phyloP scores from a whole-genome alignment of 257 asterid genomes.

The Solanum sparsipilum region DNA sequence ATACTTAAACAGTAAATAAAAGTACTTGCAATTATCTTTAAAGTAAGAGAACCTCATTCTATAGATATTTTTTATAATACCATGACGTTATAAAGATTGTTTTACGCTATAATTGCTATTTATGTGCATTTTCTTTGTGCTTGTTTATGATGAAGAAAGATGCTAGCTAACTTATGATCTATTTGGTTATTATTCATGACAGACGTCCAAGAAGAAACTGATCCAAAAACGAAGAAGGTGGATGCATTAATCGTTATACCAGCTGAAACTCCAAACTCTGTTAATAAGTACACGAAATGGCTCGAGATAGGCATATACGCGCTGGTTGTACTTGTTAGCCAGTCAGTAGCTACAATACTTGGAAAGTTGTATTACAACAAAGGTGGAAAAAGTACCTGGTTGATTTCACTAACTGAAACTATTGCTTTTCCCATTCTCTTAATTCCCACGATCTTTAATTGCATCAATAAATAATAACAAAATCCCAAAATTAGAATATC shows the following conservation, averaged over 20 bases:
- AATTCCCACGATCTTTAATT: not conserved
- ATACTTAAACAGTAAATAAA: too few relatives aligned
- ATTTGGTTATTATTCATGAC: not conserved
- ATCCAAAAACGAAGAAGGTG: not conserved
- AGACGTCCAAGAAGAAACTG: not conserved
- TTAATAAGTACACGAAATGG: not conserved
- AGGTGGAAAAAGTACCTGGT: constrained; percentile 25
- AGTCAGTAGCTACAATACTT: constrained; percentile 24
- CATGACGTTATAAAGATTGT: too few relatives aligned
- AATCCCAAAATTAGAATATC: not conserved
- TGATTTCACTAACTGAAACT: constrained; percentile 23
- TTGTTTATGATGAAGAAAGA: not conserved
- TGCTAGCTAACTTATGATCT: not conserved
- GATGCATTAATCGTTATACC: not conserved
- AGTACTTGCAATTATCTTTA: too few relatives aligned
- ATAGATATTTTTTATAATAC: too few relatives aligned
- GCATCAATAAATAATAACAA: not conserved
- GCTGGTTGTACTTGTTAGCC: constrained; percentile 22
- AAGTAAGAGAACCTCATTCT: too few relatives aligned
- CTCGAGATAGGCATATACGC: constrained; percentile 9
- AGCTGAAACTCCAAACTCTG: not conserved
- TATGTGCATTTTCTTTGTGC: too few relatives aligned
- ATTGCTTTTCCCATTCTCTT: constrained; percentile 29
- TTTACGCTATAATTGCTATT: too few relatives aligned
- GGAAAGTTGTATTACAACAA: constrained; percentile 27